Conservation (phyloP, 768 basidiomycete genomes). For the Pleurotus citrinopileatus region DNA sequence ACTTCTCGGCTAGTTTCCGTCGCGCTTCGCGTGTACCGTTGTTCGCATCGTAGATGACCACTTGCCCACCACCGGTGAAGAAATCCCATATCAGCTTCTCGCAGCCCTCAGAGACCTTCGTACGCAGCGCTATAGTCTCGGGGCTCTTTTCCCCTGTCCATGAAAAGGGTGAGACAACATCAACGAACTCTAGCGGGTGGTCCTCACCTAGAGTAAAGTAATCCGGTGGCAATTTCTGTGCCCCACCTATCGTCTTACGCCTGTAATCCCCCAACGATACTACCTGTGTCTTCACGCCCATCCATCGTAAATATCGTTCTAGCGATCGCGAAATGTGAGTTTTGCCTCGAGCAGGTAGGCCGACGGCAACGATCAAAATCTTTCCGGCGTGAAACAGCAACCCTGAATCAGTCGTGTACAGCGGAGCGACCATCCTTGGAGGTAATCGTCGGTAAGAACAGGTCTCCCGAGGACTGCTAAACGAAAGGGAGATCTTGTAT, state of each 20-base stretch:
- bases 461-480: no score
- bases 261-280: conserved; percentile 95
- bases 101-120: conserved; percentile 75
- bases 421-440: conserved; percentile 81
- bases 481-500: no score
- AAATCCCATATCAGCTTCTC: conserved; percentile 89
- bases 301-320: conserved; percentile 98
- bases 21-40: conserved; percentile 75
- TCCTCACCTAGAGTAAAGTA: conserved; percentile 82
- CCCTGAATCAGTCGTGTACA: conserved; percentile 90
- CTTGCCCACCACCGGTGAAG: conserved; percentile 86
- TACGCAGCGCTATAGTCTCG: conserved; percentile 77
- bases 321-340: conserved; percentile 95
- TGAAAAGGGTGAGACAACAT: background rate
- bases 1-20: conserved; percentile 76
- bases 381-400: conserved; percentile 92
- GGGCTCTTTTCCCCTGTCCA: conserved; percentile 67
- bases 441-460: background rate
- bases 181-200: conserved; percentile 1
- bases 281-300: conserved; percentile 94
- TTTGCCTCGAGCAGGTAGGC: conserved; percentile 92
- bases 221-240: conserved; percentile 84
- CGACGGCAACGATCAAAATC: conserved; percentile 90
- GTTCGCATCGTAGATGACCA: conserved; percentile 98
- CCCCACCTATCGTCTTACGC: conserved; percentile 83